phyloP scores from a whole-genome alignment of 2,329 filamentous ascomycete species.

The Fragosphaeria purpurea region DNA sequence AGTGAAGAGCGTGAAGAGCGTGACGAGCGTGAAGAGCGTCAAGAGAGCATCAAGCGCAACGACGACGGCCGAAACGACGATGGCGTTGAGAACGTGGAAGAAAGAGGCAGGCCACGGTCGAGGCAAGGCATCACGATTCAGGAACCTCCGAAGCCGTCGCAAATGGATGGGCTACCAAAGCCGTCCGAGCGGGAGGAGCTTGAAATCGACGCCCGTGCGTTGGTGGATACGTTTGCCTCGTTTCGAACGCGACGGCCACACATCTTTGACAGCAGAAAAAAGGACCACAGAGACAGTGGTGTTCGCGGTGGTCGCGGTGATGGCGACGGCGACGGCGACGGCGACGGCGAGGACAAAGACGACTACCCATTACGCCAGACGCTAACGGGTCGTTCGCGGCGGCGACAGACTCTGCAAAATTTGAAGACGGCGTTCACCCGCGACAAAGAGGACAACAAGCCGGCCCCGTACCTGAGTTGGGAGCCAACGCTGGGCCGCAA shows the following conservation, averaged over 20 bases:
- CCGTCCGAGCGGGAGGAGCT: constrained; percentile 30
- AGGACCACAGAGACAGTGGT: neutral
- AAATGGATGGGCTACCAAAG: constrained; percentile 23
- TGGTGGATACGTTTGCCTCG: constrained; percentile 27
- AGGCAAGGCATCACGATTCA: constrained; percentile 56
- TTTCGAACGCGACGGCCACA: constrained; percentile 36
- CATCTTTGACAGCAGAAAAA: constrained; percentile 19
- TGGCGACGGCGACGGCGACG: constrained; percentile 23
- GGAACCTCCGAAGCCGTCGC: constrained; percentile 42
- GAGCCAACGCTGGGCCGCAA: constrained; percentile 88
- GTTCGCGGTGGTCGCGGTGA: neutral
- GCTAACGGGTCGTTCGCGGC: constrained; percentile 16
- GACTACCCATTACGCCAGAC: constrained; percentile 19
- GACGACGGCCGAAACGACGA: neutral
- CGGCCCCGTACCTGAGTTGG: constrained; percentile 86
- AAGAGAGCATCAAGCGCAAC: too few relatives aligned
- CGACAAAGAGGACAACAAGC: constrained; percentile 37
- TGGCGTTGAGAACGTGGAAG: neutral
- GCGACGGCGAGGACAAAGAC: constrained; percentile 22
- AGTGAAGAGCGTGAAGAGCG: too few relatives aligned
- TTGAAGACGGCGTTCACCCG: constrained; percentile 48
- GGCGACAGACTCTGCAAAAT: constrained; percentile 45
- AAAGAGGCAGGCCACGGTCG: constrained; percentile 1
- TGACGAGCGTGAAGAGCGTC: too few relatives aligned
- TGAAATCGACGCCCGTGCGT: constrained; percentile 32